Percentiles rank a stretch among this genome's conserved stretches.
Evolutionary conservation across 495 filamentous ascomycete genomes (phyloP).

Genomic region (Podospora bellae-mahoneyi): DNA sequence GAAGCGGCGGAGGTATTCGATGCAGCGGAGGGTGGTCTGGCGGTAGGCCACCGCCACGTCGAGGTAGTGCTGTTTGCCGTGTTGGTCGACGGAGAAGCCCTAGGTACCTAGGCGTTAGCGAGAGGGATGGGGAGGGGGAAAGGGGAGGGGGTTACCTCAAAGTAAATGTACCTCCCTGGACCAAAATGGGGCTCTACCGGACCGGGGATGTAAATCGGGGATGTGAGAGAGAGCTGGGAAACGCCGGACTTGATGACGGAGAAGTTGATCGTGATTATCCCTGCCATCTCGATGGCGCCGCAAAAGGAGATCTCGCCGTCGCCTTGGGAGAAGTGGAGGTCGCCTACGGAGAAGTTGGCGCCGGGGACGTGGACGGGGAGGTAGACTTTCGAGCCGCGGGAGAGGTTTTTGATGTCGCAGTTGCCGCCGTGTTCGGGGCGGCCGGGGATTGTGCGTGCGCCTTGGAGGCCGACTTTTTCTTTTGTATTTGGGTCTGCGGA

Average conservation of each 20-base stretch:
- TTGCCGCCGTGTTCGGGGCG: constrained; percentile 65
- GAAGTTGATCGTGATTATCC: constrained; percentile 88
- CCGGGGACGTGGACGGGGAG: constrained; percentile 79
- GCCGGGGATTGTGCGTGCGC: constrained; percentile 83
- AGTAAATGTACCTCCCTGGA: constrained; percentile 80
- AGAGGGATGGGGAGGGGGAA: too few relatives aligned
- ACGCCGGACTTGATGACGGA: constrained; percentile 83
- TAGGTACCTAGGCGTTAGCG: too few relatives aligned
- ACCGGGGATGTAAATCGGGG: constrained; percentile 83
- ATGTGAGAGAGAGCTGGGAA: constrained; percentile 72
- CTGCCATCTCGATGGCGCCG: constrained; percentile 96
- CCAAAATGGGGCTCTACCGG: constrained; percentile 92
- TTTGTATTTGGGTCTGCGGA: constrained; percentile 57
- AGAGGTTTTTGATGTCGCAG: constrained; percentile 87
- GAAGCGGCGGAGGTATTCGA: constrained; percentile 84
- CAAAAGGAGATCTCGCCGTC: constrained; percentile 96
- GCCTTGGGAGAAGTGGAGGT: constrained; percentile 86
- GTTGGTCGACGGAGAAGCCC: constrained; percentile 87
- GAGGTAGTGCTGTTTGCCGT: constrained; percentile 89
- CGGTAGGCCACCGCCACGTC: constrained; percentile 91
- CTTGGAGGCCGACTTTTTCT: constrained; percentile 77
- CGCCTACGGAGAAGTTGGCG: constrained; percentile 90
- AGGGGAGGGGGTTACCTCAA: constrained; percentile 49
- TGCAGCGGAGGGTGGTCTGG: constrained; percentile 72
- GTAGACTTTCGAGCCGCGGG: constrained; percentile 75